phyloP scores from a whole-genome alignment of 257 asterid species.

The Ilex asprella region DNA sequence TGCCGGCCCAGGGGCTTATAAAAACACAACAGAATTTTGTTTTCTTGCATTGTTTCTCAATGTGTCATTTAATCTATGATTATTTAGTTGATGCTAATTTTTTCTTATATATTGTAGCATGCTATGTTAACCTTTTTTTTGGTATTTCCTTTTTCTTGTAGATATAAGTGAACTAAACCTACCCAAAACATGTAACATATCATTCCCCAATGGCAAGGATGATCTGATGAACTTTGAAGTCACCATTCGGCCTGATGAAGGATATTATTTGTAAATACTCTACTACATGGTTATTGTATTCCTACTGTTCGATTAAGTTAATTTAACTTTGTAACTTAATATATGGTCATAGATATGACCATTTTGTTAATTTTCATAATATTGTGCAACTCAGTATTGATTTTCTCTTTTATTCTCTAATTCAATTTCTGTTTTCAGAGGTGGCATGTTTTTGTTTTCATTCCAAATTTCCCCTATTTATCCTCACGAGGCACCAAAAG shows the following conservation, averaged over 20 bases:
- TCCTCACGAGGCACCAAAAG: constrained; percentile 99
- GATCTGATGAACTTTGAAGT: constrained; percentile 97
- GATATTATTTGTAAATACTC: constrained; percentile 65
- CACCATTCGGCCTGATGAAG: constrained; percentile 89
- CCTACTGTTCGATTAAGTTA: not conserved
- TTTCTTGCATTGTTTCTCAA: too few relatives aligned
- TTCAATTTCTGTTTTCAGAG: constrained; percentile 31
- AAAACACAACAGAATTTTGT: too few relatives aligned
- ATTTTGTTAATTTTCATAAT: not conserved
- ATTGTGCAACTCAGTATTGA: not conserved
- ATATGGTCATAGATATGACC: not conserved
- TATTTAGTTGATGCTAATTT: too few relatives aligned
- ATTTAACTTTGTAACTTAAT: too few relatives aligned
- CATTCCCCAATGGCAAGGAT: constrained; percentile 91
- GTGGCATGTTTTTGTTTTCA: constrained; percentile 81
- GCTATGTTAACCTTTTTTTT: too few relatives aligned
- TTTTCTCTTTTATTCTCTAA: not conserved
- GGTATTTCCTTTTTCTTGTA: constrained; percentile 15
- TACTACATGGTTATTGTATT: not conserved
- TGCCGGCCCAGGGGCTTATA: too few relatives aligned
- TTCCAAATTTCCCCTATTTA: constrained; percentile 87
- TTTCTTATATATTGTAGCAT: too few relatives aligned
- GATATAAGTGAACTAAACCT: constrained; percentile 89
- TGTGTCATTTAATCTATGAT: too few relatives aligned
- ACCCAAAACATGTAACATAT: constrained; percentile 71